Conservation (phyloP, 2,329 filamentous ascomycete genomes). For the Colletotrichum musae region DNA sequence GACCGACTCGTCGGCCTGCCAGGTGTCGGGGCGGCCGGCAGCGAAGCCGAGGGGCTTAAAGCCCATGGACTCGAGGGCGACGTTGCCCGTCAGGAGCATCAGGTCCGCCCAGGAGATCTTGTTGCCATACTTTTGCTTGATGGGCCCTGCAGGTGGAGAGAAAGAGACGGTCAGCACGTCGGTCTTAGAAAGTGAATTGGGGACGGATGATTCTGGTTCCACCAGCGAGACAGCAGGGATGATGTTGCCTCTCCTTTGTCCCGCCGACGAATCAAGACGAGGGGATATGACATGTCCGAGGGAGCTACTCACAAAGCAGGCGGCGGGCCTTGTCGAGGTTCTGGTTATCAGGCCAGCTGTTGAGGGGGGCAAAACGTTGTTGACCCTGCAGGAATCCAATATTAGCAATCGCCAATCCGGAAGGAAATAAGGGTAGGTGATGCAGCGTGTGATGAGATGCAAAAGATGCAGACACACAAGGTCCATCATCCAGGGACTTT, state of each 20-base stretch:
- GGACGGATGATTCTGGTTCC: constrained; percentile 1
- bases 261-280: neutral
- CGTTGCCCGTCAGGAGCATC: constrained; percentile 79
- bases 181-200: neutral
- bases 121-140: constrained; percentile 88
- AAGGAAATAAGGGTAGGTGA: constrained; percentile 14
- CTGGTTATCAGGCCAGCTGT: constrained; percentile 87
- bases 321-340: constrained; percentile 85
- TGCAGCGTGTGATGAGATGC: constrained; percentile 17
- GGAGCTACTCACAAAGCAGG: constrained; percentile 63
- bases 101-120: constrained; percentile 88
- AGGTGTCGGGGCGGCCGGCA: constrained; percentile 79
- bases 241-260: too few species aligned
- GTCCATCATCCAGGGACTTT: constrained; percentile 10
- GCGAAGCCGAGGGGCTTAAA: constrained; percentile 82
- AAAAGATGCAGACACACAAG: constrained; percentile 14
- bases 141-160: constrained; percentile 58
- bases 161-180: neutral
- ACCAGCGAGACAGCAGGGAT: constrained; percentile 13
- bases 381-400: constrained; percentile 65
- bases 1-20: constrained; percentile 81
- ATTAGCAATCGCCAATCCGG: constrained; percentile 33
- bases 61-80: constrained; percentile 83
- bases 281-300: neutral
- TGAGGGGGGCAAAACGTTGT: constrained; percentile 85